Conservation (phyloP, 1,139 yeast genomes). For the Meyerozyma sp. region DNA sequence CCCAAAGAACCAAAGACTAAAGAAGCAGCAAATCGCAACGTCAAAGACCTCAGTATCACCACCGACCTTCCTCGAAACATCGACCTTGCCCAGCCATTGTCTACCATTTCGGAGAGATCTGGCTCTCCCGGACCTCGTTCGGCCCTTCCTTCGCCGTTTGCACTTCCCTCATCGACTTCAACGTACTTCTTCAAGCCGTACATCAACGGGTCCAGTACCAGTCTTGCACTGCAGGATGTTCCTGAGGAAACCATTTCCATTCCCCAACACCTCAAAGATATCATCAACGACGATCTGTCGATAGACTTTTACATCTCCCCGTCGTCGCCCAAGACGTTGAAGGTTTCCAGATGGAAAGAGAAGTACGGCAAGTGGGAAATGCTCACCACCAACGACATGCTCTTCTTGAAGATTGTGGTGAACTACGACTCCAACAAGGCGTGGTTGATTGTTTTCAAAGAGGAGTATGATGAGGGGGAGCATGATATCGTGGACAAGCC, state of each 20-base stretch:
- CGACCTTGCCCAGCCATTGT: slow-evolving; percentile 3
- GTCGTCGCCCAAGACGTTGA: slow-evolving; percentile 30
- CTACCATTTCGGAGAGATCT: slow-evolving; percentile 6
- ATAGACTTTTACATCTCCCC: slow-evolving; percentile 36
- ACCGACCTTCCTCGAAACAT: neutral
- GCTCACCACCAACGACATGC: slow-evolving; percentile 31
- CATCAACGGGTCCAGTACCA: slow-evolving; percentile 10
- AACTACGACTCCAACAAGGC: slow-evolving; percentile 27
- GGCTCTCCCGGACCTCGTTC: slow-evolving; percentile 9
- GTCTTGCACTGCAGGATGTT: slow-evolving; percentile 3
- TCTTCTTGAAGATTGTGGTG: slow-evolving; percentile 35
- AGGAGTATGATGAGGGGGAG: slow-evolving; percentile 25
- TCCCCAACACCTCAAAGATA: slow-evolving; percentile 33
- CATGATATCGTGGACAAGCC: slow-evolving; percentile 34
- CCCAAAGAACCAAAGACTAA: neutral
- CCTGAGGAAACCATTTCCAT: slow-evolving; percentile 17
- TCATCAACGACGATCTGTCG: slow-evolving; percentile 35
- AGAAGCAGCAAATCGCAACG: neutral
- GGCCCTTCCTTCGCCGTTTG: slow-evolving; percentile 35
- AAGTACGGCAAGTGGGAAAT: slow-evolving; percentile 44
- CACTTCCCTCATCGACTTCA: slow-evolving; percentile 43
- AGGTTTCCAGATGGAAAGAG: slow-evolving; percentile 41
- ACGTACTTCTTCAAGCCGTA: slow-evolving; percentile 36
- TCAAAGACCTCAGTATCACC: neutral
- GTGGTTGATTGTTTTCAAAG: slow-evolving; percentile 42